Base-by-base conservation (phyloP, 2,329 filamentous ascomycete genomes). In the Diaporthe destruens region DNA sequence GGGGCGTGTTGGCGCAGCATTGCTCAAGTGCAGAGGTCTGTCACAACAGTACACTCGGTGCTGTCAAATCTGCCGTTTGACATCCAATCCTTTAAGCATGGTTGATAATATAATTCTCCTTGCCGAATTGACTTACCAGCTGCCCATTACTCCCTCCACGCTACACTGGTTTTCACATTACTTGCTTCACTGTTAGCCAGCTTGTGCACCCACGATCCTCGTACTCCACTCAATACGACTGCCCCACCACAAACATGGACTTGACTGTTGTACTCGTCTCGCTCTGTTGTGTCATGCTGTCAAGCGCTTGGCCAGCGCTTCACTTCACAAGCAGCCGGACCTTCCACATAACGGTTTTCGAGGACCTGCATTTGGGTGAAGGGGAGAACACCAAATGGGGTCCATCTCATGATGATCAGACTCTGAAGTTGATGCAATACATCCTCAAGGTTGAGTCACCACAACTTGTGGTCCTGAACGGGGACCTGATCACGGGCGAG, bases 401-500 rank as follows among this genome's bases (percentile, higher is more conserved):
- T 1, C 77, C 80, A 14, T 77, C 76, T 53, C 82, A 83, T 70
- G 88, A 90, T 77, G 69, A 80, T 66, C 84, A 84, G 36, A 85
- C 85, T 0, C 76, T 82, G 2, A 72, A 77, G 1, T 85, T 89
- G 0, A 86, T 90, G 78, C 82, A 82, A 54, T 80, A 79, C 1
- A 80, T 90, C 18, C 80, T 90, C 4, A 79, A 84, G 51, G 77
- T 77, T 3, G 88, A 89, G 74, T 20, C 34, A 0, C 54, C 73
- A 11, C 59, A 88, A 54, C 81, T 90, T 1, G 87, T 87, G 3
- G 84, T 90, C 4, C 78, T 90, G 9, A 90, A 89, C 67, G 88
- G 88, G 20, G 88, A 90, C 75, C 79, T 90, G 11, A 86, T 89
- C 55, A 88, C 88, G 0, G 88, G 88, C 25, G 87, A 90, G 71